Percentiles rank a stretch among this genome's conserved stretches.
Conservation (phyloP, 2,329 filamentous ascomycete species). For the Juglanconis oblonga region DNA sequence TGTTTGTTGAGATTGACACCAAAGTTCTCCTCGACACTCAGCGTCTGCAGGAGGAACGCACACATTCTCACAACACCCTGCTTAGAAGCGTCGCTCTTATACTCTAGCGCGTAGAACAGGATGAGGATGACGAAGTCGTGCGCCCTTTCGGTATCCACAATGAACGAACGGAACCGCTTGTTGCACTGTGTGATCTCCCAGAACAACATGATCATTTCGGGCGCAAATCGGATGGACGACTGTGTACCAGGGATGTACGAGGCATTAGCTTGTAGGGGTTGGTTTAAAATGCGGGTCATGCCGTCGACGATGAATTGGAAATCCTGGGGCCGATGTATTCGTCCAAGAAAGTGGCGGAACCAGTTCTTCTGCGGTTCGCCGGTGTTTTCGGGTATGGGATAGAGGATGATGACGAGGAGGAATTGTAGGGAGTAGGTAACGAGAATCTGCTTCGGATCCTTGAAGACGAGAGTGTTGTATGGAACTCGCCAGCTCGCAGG, state of each 20-base stretch:
- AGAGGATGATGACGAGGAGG: constrained; percentile 79
- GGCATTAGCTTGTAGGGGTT: constrained; percentile 82
- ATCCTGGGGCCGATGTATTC: constrained; percentile 88
- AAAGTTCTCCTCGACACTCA: constrained; percentile 91
- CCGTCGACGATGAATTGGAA: constrained; percentile 97
- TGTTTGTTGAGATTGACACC: constrained; percentile 84
- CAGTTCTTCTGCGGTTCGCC: constrained; percentile 77
- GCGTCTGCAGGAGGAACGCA: constrained; percentile 90
- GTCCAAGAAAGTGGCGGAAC: constrained; percentile 87
- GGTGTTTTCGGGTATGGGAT: constrained; percentile 77
- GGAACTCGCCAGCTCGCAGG: constrained; percentile 91
- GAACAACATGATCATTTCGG: constrained; percentile 94
- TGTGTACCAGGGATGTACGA: constrained; percentile 88
- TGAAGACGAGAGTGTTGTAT: constrained; percentile 89
- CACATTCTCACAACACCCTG: constrained; percentile 96
- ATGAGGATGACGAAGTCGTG: constrained; percentile 91
- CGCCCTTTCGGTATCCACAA: constrained; percentile 90
- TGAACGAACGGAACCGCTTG: constrained; percentile 92
- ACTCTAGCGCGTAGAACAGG: constrained; percentile 88
- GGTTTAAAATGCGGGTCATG: constrained; percentile 88
- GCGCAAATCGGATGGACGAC: constrained; percentile 77
- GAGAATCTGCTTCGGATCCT: constrained; percentile 83
- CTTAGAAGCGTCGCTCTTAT: constrained; percentile 80
- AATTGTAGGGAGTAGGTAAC: constrained; percentile 92
- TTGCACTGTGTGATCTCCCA: constrained; percentile 98